A percentile compares a stretch with the other conserved stretches of the same genome.
phyloP scores from a whole-genome alignment of 768 basidiomycete species.

The Panellus pusillus region DNA sequence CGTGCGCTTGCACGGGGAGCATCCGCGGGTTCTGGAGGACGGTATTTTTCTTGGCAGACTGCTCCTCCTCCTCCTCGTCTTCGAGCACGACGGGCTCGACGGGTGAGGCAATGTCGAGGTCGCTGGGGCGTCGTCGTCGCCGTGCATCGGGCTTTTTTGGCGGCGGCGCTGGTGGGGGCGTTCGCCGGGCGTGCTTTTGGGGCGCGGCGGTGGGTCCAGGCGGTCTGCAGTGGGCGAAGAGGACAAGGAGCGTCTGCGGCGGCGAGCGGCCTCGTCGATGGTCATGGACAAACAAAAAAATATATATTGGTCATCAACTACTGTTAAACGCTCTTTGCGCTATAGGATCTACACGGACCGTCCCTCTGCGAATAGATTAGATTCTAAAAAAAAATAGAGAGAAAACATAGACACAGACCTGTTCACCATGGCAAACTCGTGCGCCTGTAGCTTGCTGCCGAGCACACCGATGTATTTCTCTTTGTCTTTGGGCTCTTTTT shows the following conservation, averaged over 20 bases:
- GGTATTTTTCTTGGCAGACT: conserved; percentile 21
- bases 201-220: conserved; percentile 59
- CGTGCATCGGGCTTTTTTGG: conserved; percentile 42
- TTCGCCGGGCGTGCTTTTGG: conserved; percentile 74
- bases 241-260: conserved; percentile 64
- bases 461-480: conserved; percentile 56
- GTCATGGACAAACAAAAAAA: conserved; percentile 3
- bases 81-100: conserved; percentile 24
- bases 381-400: not conserved
- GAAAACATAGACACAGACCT: conserved; percentile 48
- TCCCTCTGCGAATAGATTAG: too few relatives aligned
- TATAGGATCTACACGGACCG: too few relatives aligned
- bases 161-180: conserved; percentile 50
- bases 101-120: conserved; percentile 28
- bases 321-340: not conserved
- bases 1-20: conserved; percentile 81
- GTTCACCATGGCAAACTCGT: conserved; percentile 73
- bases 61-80: conserved; percentile 29
- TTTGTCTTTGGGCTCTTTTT: too few relatives aligned
- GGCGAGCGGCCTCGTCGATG: conserved; percentile 34
- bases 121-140: conserved; percentile 35
- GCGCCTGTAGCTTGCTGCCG: conserved; percentile 59
- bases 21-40: conserved; percentile 70
- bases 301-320: too few relatives aligned
- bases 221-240: conserved; percentile 37